Percentiles rank a stretch among this genome's conserved stretches.
phyloP scores from a whole-genome alignment of 306 rosid genomes.

The Cucurbita maxima region DNA sequence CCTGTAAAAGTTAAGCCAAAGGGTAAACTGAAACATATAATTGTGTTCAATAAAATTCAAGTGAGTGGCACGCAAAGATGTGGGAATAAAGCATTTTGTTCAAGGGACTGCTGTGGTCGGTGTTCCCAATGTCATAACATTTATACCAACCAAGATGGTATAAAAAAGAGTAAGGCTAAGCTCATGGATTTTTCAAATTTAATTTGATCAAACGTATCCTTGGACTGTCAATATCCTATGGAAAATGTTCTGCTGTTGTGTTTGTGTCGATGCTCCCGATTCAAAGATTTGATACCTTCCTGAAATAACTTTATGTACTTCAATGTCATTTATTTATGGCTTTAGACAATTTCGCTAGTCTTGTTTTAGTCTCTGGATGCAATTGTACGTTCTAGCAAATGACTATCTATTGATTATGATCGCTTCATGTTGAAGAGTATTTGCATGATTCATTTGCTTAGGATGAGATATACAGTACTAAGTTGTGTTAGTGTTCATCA shows the following conservation, averaged over 20 bases:
- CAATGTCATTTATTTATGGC: neutral
- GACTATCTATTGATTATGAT: neutral
- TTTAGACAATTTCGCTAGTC: neutral
- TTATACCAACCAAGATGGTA: neutral
- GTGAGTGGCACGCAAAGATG: neutral
- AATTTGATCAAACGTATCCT: neutral
- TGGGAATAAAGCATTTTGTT: neutral
- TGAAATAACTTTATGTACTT: neutral
- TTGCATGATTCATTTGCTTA: neutral
- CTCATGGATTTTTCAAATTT: neutral
- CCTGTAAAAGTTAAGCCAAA: neutral
- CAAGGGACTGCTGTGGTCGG: neutral
- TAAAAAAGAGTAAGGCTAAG: neutral
- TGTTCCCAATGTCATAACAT: neutral
- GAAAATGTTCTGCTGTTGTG: neutral
- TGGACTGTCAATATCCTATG: neutral
- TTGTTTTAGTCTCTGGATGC: neutral
- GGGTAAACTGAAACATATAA: neutral
- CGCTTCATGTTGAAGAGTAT: neutral
- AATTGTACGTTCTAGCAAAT: neutral
- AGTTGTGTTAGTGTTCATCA: neutral
- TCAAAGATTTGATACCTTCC: neutral
- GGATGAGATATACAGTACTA: neutral
- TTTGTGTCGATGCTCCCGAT: neutral
- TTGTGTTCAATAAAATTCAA: neutral